Conservation (phyloP, 768 basidiomycete species). For the Xerocomellus intermedius region DNA sequence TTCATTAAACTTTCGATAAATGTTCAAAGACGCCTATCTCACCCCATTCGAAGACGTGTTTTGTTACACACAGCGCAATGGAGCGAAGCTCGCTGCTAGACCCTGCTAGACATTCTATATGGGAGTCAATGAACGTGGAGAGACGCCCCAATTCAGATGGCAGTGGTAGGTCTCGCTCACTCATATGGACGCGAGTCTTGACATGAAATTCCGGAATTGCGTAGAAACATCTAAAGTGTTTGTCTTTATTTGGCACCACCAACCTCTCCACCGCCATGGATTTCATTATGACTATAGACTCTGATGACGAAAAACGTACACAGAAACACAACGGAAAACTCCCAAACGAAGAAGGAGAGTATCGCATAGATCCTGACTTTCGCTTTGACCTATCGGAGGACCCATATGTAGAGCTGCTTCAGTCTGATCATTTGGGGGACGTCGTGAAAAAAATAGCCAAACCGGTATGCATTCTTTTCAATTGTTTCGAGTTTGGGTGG, state of each 20-base stretch:
- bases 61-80: conserved; percentile 65
- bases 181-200: conserved; percentile 10
- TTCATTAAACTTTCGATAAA: neutral
- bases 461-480: conserved; percentile 44
- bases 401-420: conserved; percentile 57
- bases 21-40: conserved; percentile 25
- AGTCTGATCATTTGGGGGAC: conserved; percentile 46
- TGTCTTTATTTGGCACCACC: conserved; percentile 16
- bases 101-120: conserved; percentile 53
- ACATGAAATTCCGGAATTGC: neutral
- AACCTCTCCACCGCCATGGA: conserved; percentile 37
- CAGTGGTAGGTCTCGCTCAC: conserved; percentile 21
- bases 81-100: conserved; percentile 53
- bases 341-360: conserved; percentile 46
- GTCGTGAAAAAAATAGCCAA: conserved; percentile 60
- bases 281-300: conserved; percentile 83
- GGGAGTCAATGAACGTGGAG: conserved; percentile 52
- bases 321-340: conserved; percentile 21
- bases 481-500: neutral
- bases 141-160: conserved; percentile 48
- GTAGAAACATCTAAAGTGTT: conserved; percentile 8
- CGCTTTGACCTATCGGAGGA: conserved; percentile 77
- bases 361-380: conserved; percentile 76
- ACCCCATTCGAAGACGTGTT: conserved; percentile 78
- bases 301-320: conserved; percentile 61